Evolutionary conservation across 192 early-diverging fungal genomes (phyloP).

Genomic region (Backusella macrospora): DNA sequence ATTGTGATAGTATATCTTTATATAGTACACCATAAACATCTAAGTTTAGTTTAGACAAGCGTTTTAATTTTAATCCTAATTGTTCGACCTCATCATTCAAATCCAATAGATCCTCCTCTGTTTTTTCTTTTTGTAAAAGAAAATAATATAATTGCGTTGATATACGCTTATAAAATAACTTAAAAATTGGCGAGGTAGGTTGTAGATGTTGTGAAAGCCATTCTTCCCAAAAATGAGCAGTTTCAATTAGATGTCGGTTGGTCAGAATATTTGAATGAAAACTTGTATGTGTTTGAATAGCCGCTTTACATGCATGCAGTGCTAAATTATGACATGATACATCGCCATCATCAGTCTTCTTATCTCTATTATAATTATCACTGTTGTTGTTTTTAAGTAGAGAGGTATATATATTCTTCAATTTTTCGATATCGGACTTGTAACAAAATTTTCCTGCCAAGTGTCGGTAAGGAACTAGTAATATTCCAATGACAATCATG

Average conservation of each 20-base stretch:
- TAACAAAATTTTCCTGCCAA: constrained; percentile 42
- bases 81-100: background rate
- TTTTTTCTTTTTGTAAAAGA: background rate
- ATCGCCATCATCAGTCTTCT: background rate
- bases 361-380: too few relatives aligned
- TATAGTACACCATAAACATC: constrained; percentile 7
- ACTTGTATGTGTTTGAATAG: constrained; percentile 1
- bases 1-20: constrained; percentile 13
- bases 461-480: constrained; percentile 42
- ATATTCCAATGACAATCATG: constrained; percentile 41
- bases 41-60: background rate
- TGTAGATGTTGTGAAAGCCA: constrained; percentile 27
- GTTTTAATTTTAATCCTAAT: constrained; percentile 6
- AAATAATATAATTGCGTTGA: background rate
- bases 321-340: constrained; percentile 23
- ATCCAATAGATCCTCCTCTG: background rate
- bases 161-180: constrained; percentile 19
- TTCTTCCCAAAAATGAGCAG: constrained; percentile 20
- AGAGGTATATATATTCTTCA: constrained; percentile 42
- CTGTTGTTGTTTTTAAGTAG: constrained; percentile 33
- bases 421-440: constrained; percentile 39
- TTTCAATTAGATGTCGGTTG: background rate
- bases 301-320: constrained; percentile 21
- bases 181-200: constrained; percentile 17
- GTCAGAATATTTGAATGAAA: too few relatives aligned